Evolutionary conservation across 2,329 filamentous ascomycete genomes (phyloP), one percentile per base, ranked within the genome.

Genomic region (Hymenoscyphus scutula): DNA sequence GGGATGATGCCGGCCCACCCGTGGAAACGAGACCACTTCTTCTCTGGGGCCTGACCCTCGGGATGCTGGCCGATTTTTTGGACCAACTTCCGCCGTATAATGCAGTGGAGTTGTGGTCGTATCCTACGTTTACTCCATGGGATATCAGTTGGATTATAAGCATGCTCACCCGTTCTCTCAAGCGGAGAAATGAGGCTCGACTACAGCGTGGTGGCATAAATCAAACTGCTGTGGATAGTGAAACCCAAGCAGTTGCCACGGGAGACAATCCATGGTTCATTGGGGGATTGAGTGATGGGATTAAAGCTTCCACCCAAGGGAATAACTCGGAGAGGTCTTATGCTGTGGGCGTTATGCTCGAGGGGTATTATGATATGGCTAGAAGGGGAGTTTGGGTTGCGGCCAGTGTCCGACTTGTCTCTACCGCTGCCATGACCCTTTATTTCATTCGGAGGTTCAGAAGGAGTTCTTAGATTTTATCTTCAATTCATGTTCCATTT

Each of bases 11-110:
- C 67, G 61, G 60, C 4, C 64, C 63, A 17, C 54, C 65, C 15
- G 67, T 63, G 2, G 65, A 59, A 25, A 68, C 73, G 65, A 73
- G 73, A 29, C 84, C 85, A 1, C 76, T 90, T 1, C 74, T 89
- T 11, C 81, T 90, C 1, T 90, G 88, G 88, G 88, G 88, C 0
- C 73, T 90, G 37, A 89, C 88, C 0, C 77, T 90, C 1, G 87
- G 87, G 5, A 83, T 90, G 34, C 74, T 89, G 45, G 84, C 84
- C 17, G 88, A 90, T 73, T 86, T 90, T 66, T 78, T 90, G 27
- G 86, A 89, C 66, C 81, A 88, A 70, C 75, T 89, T 3, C 87
- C 87, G n/a, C 85, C 86, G 1, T 78, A 84, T 38, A 78, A 81
- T 65, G 84, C 85, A 1, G 79, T 89, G 3, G 76, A 82, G 37